Conservation (phyloP, 495 filamentous ascomycete species). For the Sphaerosporella brunnea region DNA sequence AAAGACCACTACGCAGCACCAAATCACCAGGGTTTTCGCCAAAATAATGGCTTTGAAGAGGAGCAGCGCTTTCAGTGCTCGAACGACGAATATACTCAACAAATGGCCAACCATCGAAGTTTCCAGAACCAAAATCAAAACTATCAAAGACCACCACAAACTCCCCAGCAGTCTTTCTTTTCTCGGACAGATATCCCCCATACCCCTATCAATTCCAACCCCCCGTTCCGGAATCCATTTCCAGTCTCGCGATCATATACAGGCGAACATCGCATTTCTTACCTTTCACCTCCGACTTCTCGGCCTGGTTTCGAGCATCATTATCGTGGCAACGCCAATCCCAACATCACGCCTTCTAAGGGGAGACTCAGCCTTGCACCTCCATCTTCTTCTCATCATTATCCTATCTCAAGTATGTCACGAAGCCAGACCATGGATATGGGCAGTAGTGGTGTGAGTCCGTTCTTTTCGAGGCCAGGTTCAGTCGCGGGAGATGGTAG, state of each 20-base stretch:
- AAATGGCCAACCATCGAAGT: no score
- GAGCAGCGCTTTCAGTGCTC: background rate
- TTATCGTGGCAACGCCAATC: no score
- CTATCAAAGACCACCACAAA: background rate
- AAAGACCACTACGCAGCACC: no score
- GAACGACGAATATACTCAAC: no score
- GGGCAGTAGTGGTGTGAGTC: slow-evolving; percentile 7
- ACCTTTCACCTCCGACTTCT: background rate
- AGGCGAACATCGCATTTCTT: background rate
- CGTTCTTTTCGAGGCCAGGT: slow-evolving; percentile 12
- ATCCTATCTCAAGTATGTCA: no score
- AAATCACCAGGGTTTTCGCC: no score
- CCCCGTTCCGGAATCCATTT: background rate
- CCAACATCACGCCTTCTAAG: background rate
- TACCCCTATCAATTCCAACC: background rate
- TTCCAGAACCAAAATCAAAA: background rate
- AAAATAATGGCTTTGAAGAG: slow-evolving; percentile 1
- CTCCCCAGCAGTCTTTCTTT: background rate
- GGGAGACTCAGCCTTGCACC: slow-evolving; percentile 4
- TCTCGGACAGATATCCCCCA: background rate
- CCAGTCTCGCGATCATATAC: background rate
- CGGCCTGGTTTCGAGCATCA: background rate
- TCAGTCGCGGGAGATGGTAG: background rate
- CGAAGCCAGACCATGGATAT: background rate
- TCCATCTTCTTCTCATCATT: background rate